phyloP scores from a whole-genome alignment of 2,329 filamentous ascomycete species.

The Truncatella angustata region DNA sequence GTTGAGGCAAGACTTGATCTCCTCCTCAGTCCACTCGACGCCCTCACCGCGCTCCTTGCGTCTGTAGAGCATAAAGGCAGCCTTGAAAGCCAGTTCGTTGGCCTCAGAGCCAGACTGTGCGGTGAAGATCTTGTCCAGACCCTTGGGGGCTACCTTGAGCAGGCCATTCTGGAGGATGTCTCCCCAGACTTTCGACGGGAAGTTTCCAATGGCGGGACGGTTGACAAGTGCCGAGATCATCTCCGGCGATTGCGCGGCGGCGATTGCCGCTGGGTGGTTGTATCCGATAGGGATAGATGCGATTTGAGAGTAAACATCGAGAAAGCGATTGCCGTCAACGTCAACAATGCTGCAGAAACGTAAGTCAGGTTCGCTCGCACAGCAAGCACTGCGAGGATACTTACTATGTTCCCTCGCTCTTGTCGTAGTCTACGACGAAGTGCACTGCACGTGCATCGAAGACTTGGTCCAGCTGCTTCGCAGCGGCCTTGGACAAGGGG shows the following conservation, averaged over 20 bases:
- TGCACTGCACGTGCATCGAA: constrained; percentile 52
- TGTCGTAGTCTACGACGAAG: constrained; percentile 51
- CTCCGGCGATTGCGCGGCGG: constrained; percentile 69
- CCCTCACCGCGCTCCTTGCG: constrained; percentile 77
- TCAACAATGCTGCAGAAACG: constrained; percentile 37
- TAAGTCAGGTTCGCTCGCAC: not conserved
- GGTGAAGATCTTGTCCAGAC: constrained; percentile 85
- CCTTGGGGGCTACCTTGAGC: constrained; percentile 77
- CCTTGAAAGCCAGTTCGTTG: constrained; percentile 93
- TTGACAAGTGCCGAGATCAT: constrained; percentile 83
- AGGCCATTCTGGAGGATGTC: constrained; percentile 75
- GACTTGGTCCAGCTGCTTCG: constrained; percentile 43
- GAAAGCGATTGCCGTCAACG: constrained; percentile 46
- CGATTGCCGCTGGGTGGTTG: constrained; percentile 76
- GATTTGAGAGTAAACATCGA: constrained; percentile 71
- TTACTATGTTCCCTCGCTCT: constrained; percentile 51
- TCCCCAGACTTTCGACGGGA: constrained; percentile 82
- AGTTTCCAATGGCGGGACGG: constrained; percentile 85
- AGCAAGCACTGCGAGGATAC: not conserved
- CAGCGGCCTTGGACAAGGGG: constrained; percentile 36
- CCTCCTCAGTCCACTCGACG: constrained; percentile 76
- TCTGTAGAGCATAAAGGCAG: constrained; percentile 88
- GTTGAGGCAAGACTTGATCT: constrained; percentile 72
- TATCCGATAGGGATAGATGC: constrained; percentile 90
- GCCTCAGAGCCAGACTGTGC: constrained; percentile 86